Evolutionary conservation across 139 green algal species (phyloP).

Genomic region (Micromonas pusilla): DNA sequence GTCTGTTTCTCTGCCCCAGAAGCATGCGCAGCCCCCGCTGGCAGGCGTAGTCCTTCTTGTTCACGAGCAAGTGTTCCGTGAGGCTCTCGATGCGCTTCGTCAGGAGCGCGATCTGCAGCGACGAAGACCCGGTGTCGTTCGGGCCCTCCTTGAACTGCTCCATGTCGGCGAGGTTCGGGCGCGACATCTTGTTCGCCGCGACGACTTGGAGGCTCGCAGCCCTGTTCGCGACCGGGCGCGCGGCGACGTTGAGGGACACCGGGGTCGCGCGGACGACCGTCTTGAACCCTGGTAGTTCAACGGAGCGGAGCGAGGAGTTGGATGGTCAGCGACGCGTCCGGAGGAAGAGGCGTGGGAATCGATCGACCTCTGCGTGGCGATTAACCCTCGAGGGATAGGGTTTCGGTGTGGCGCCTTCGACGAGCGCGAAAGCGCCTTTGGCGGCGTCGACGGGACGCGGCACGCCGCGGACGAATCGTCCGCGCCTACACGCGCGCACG

Average conservation of each 20-base stretch:
- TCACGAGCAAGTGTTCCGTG: conserved; percentile 33
- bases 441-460: too few relatives aligned
- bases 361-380: neutral
- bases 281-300: neutral
- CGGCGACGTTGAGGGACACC: neutral
- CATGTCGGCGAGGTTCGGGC: neutral
- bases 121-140: conserved; percentile 29
- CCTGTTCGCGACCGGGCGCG: neutral
- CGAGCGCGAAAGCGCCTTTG: too few relatives aligned
- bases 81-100: conserved; percentile 29
- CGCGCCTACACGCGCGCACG: too few relatives aligned
- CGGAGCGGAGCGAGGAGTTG: neutral
- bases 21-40: conserved; percentile 56
- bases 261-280: neutral
- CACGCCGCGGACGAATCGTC: too few relatives aligned
- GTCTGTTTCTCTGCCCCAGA: conserved; percentile 48
- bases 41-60: conserved; percentile 55
- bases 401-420: too few relatives aligned
- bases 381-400: neutral
- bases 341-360: neutral
- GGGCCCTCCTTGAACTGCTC: conserved; percentile 11
- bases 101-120: conserved; percentile 33
- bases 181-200: conserved; percentile 7
- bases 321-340: neutral
- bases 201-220: conserved; percentile 8